Percentiles rank a stretch among this genome's conserved stretches.
Conservation (phyloP, 768 basidiomycete genomes). For the Cystoderma amianthinum region DNA sequence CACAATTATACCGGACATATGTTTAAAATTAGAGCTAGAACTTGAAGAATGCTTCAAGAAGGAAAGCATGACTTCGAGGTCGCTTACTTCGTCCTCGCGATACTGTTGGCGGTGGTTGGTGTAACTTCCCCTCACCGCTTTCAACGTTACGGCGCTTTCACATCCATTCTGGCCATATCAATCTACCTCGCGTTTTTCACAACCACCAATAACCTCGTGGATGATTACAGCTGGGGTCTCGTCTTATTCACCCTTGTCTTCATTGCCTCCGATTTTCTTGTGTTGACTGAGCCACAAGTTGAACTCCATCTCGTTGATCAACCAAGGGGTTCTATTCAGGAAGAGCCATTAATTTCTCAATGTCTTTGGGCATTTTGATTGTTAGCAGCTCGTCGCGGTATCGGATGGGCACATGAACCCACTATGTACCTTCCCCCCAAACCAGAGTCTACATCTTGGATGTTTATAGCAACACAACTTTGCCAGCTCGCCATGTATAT, state of each 20-base stretch:
- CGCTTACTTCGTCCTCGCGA: not conserved
- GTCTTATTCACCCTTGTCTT: not conserved
- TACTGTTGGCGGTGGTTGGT: not conserved
- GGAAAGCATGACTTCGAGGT: not conserved
- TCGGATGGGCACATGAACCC: constrained; percentile 21
- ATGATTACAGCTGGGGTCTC: not conserved
- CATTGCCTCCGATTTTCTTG: constrained; percentile 6
- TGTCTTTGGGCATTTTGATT: constrained; percentile 15
- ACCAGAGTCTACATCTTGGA: constrained; percentile 9
- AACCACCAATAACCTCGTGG: not conserved
- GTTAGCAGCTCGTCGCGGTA: constrained; percentile 15
- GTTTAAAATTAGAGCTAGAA: too few relatives aligned
- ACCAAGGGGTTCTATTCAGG: constrained; percentile 6
- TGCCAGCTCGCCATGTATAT: constrained; percentile 5
- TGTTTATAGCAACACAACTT: constrained; percentile 14
- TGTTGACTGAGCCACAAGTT: constrained; percentile 19
- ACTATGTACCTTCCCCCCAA: constrained; percentile 10
- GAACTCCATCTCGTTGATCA: constrained; percentile 11
- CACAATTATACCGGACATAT: too few relatives aligned
- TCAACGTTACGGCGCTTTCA: not conserved
- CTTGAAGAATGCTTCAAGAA: not conserved
- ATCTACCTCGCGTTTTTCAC: not conserved
- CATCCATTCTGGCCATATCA: not conserved
- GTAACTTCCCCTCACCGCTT: not conserved
- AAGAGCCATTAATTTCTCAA: constrained; percentile 12